Evolutionary conservation across 2,329 filamentous ascomycete genomes (phyloP), one percentile per base, ranked within the genome.

Genomic region (Botryotinia narcissicola): DNA sequence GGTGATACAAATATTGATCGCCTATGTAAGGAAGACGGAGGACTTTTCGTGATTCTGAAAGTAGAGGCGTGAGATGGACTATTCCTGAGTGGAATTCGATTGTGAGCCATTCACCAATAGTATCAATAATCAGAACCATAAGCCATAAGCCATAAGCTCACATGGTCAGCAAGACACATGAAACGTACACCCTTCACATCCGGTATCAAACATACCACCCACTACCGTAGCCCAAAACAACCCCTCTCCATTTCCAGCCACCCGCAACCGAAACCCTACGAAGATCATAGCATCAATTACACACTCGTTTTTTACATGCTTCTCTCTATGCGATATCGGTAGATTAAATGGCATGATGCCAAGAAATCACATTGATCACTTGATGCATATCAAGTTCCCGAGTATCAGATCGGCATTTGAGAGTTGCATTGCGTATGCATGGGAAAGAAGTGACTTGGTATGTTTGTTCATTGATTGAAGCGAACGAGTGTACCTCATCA

Each of bases 311-410:
- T 9, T 35, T n/a, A 46, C 62, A 46, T 64, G 4, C n/a, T 37
- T 68, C 32, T 68, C 22, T 22, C 16, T 25, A 59, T n/a, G 68
- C n/a, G 44, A 67, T 37, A 29, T 62, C 22, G 68, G 54, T 61
- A 35, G 54, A 46, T 61, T 54, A 20, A 29, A 60, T 70, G 54
- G n/a, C 29, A 35, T 16, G 42, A 48, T 71, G 69, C 69, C 69
- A 71, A 63, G 69, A n/a, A 16, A 29, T 62, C 37, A 35, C 9
- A 46, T 22, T 71, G 57, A 32, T 63, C 69, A 71, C 44, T 62
- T 71, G 57, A 71, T 54, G 37, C 18, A 22, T 20, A 10, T 42
- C 22, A 68, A 22, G 64, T 42, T 54, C 25, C 14, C 32, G 46
- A 54, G 22, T 40, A 67, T 54, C 25, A 37, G 25, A n/a, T 67